These are phyloP conservation scores for Paxillus involutus DNA, from an alignment of 768 basidiomycete species.

Conservation along the genomic window DNA sequence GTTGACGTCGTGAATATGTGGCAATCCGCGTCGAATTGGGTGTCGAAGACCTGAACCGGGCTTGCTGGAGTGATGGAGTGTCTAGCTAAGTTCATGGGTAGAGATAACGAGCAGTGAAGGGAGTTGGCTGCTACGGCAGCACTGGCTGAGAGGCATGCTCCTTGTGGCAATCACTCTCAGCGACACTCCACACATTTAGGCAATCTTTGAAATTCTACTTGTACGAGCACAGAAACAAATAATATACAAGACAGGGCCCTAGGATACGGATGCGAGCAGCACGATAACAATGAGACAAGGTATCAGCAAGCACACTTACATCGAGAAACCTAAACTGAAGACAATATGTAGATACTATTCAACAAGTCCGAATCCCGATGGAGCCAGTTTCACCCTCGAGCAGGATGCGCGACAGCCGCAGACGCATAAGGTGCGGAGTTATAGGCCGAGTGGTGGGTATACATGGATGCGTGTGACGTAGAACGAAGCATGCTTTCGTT, in stretches of 20 bases:
- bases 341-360: conserved; percentile 19
- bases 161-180: conserved; percentile 1
- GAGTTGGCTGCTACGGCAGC: conserved; percentile 2
- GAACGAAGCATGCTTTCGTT: conserved; percentile 34
- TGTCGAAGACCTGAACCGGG: conserved; percentile 75
- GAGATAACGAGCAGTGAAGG: conserved; percentile 11
- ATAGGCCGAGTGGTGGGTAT: conserved; percentile 27
- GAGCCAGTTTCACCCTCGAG: conserved; percentile 20
- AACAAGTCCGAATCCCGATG: conserved; percentile 5
- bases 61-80: conserved; percentile 77
- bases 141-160: conserved; percentile 18
- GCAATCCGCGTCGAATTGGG: conserved; percentile 77
- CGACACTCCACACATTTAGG: not conserved
- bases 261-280: conserved; percentile 4
- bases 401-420: conserved; percentile 29
- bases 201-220: conserved; percentile 9
- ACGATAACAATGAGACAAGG: conserved; percentile 16
- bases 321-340: conserved; percentile 8
- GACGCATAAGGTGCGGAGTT: conserved; percentile 25
- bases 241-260: conserved; percentile 14
- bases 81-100: conserved; percentile 81
- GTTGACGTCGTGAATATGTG: conserved; percentile 80
- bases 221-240: conserved; percentile 3
- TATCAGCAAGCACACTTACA: conserved; percentile 26
- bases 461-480: conserved; percentile 21